Base-by-base conservation (phyloP, 192 early-diverging fungal species). In the Helicostylum pulchrum region DNA sequence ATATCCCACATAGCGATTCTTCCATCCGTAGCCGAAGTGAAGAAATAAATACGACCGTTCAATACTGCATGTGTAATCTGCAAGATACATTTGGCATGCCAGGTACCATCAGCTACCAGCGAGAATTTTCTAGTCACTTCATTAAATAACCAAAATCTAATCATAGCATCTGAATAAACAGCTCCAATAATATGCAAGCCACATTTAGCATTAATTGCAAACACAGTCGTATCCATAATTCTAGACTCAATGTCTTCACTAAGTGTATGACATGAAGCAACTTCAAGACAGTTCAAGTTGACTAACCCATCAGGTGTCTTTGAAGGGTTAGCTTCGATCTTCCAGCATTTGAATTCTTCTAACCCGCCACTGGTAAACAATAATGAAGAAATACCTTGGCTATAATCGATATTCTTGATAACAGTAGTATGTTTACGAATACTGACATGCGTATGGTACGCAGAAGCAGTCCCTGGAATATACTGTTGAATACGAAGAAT, bases 181-280 rank as follows among this genome's bases (percentile, higher is more conserved):
- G 89, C 82, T 7, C 81, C 86, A 21, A 92, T 68, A 52, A 88
- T 60, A 64, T 88, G 81, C 14, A 76, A 17, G 3, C 72, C 77
- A 9, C 49, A 46, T 14, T 21, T 30, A 9, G 46, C 32, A 58
- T 64, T 42, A 19, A 78, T 45, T 3, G 54, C 45, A 53, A 80
- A 74, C 0, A 86, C 77, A 3, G 80, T 72, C 1, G 87, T 73
- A 56, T 86, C 90, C 92, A 94, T 94, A 55, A 94, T 88, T 3
- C 92, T 73, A 6, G 85, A 85, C 55, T 90, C 88, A 36, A 75
- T 67, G 9, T 74, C 76, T n/a, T 80, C 75, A 66, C 83, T 67
- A 43, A 64, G 31, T 11, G 2, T 20, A 7, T 83, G 80, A 51
- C 83, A 82, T 7, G 30, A 30, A 0, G 78, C 71, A 58, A 75